A percentile compares a stretch with the other conserved stretches of the same genome.
These are phyloP conservation scores for Conoideocrella luteorostrata DNA, from an alignment of 2,329 filamentous ascomycete species.

Conservation along the genomic window DNA sequence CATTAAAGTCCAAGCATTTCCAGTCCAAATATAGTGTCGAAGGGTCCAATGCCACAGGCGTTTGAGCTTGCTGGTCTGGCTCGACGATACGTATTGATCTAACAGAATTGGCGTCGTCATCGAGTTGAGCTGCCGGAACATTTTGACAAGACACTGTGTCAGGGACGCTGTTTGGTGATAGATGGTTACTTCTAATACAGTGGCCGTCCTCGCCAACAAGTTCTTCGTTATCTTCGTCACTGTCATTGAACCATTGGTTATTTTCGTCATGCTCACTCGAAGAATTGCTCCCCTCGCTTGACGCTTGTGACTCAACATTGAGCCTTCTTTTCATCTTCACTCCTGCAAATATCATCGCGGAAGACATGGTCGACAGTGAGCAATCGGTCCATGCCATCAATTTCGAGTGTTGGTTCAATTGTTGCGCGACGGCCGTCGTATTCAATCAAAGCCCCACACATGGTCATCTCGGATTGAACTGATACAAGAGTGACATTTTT, in stretches of 20 bases:
- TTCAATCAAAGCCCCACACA: neutral
- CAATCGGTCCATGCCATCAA: neutral
- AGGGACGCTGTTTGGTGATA: too few relatives aligned
- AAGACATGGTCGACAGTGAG: neutral
- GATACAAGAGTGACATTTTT: neutral
- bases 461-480: neutral
- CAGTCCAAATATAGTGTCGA: neutral
- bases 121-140: too few relatives aligned
- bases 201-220: neutral
- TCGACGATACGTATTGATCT: too few relatives aligned
- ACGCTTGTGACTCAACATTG: too few relatives aligned
- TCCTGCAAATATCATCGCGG: neutral
- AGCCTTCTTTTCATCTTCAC: neutral
- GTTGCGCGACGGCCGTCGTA: neutral
- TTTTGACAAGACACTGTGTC: too few relatives aligned
- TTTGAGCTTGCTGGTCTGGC: neutral
- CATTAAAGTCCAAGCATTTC: neutral
- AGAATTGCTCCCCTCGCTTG: neutral
- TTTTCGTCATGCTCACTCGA: neutral
- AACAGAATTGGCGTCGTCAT: too few relatives aligned
- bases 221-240: neutral
- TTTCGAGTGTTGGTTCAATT: neutral
- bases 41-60: neutral
- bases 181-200: too few relatives aligned
- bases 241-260: neutral